phyloP scores from a whole-genome alignment of 2,329 filamentous ascomycete species.

The Oidium heveae region DNA sequence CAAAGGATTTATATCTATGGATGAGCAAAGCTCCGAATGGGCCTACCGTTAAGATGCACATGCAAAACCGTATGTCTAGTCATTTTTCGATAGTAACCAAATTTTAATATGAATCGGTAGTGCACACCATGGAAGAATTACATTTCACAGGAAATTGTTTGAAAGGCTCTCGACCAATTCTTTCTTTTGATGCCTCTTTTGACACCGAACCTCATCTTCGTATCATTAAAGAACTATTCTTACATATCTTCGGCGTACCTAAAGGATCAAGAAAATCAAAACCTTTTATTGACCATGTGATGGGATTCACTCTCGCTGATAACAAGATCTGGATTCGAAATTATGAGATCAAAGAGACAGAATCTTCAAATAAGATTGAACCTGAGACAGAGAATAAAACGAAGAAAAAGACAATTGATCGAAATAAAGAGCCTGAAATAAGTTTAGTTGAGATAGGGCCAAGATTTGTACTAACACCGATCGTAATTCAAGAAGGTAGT shows the following conservation, averaged over 20 bases:
- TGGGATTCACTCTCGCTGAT: conserved; percentile 74
- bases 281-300: conserved; percentile 87
- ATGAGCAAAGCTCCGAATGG: conserved; percentile 59
- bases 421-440: conserved; percentile 44
- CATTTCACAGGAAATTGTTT: conserved; percentile 94
- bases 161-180: conserved; percentile 71
- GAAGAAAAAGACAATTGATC: conserved; percentile 19
- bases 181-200: conserved; percentile 79
- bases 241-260: conserved; percentile 79
- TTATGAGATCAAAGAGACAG: conserved; percentile 77
- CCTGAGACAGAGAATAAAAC: conserved; percentile 20
- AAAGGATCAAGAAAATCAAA: conserved; percentile 73
- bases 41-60: conserved; percentile 39
- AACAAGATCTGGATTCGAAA: conserved; percentile 91
- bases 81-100: background rate
- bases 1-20: conserved; percentile 86
- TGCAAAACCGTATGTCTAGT: conserved; percentile 38
- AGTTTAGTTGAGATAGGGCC: conserved; percentile 82
- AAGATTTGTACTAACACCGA: conserved; percentile 76
- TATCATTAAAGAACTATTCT: conserved; percentile 72
- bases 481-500: conserved; percentile 80
- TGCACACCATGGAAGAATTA: conserved; percentile 92
- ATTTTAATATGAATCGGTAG: conserved; percentile 17
- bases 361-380: conserved; percentile 24
- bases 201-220: conserved; percentile 56